Evolutionary conservation across 257 asterid genomes (phyloP), one percentile per base, ranked within the genome.

Genomic region (Solanum habrochaites): DNA sequence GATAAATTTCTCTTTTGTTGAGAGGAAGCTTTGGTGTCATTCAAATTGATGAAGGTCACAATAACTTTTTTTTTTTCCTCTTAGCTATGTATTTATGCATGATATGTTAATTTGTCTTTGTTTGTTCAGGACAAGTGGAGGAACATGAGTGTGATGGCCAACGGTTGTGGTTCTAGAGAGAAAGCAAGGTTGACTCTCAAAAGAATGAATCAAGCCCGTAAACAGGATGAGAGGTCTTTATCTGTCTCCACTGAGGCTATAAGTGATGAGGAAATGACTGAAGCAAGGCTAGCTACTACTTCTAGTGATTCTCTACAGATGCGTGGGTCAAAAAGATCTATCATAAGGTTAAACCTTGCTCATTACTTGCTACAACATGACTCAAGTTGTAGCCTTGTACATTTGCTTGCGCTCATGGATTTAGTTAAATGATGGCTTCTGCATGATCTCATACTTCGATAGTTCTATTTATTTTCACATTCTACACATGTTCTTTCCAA

Each of bases 141-240:
- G 94, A 97, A 97, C 92, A 92, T 97, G 97, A 94, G 98, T 90
- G 98, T 97, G 82, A 95, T 95, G 96, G 96, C 98, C 18, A 97
- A 93, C 71, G 98, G 98, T 77, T 93, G 94, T 95, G 98, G 98
- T 7, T 96, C 99, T 60, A 89, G 98, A 83, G 98, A 94, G 89
- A 94, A 95, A 93, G 93, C 95, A 52, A 93, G 94, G 92, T 83
- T 95, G 91, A 93, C 98, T 66, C 92, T 94, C 37, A 96, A 92
- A 90, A 91, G 97, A 92, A 91, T 89, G 85, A 94, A 90, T 84
- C 98, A 93, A 58, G 87, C 92, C 37, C 90, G 93, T 77, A 94
- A 90, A 89, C 93, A 86, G 75, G 98, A 95, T 49, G 96, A 92
- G 91, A 93, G 91, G 89, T 89, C 96, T 64, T 88, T 86, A 90